Evolutionary conservation across 352 stramenopile genomes (phyloP).

Genomic region (Thalassiosira exigua): DNA sequence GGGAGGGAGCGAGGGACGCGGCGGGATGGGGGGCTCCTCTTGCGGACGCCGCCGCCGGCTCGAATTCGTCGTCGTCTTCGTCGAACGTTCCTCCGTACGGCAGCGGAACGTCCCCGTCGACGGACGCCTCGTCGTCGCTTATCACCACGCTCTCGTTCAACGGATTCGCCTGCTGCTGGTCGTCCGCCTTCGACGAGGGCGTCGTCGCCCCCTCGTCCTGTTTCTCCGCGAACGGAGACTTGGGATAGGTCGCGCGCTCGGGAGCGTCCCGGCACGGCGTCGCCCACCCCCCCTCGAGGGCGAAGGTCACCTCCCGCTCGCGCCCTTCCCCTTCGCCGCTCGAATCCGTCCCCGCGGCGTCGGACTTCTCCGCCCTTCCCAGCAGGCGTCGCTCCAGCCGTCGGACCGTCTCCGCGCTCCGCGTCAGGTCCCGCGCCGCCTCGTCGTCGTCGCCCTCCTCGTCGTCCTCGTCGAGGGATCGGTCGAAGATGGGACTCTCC

Average conservation of each 20-base stretch:
- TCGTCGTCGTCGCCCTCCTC: conserved; percentile 20
- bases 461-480: conserved; percentile 1
- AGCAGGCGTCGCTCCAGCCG: conserved; percentile 33
- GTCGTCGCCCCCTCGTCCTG: not conserved
- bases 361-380: not conserved
- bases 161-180: conserved; percentile 15
- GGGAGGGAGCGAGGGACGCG: not conserved
- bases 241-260: conserved; percentile 13
- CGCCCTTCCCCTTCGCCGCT: not conserved
- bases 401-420: conserved; percentile 42
- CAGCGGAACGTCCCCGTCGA: not conserved
- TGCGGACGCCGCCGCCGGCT: not conserved
- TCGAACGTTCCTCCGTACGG: conserved; percentile 4
- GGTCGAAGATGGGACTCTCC: conserved; percentile 38
- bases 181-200: conserved; percentile 6
- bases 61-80: not conserved
- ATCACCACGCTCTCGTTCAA: conserved; percentile 61
- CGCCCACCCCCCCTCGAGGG: conserved; percentile 24
- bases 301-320: conserved; percentile 40
- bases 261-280: conserved; percentile 11
- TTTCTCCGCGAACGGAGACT: conserved; percentile 26
- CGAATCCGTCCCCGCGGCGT: not conserved
- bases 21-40: not conserved
- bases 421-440: conserved; percentile 17
- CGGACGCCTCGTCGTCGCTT: conserved; percentile 59